A percentile compares a stretch with the other conserved stretches of the same genome.
Evolutionary conservation across 441 rosid species (phyloP).

Genomic region (Arabidopsis lyrata): DNA sequence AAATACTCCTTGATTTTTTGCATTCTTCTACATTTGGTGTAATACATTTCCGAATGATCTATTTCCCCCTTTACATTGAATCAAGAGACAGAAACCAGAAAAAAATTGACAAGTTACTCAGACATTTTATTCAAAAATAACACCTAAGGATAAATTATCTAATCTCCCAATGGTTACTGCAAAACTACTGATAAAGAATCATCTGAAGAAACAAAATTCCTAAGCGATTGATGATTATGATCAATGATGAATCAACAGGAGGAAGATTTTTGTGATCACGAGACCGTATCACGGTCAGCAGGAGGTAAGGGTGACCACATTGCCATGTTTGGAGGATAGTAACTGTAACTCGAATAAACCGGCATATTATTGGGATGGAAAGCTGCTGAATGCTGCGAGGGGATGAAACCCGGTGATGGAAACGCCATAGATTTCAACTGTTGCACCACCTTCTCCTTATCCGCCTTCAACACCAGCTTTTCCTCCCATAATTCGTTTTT

Average conservation of each 20-base stretch:
- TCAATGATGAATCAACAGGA: too few relatives aligned
- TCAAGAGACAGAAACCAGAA: background rate
- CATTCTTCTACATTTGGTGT: background rate
- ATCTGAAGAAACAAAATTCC: conserved; percentile 23
- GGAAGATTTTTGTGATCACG: conserved; percentile 77
- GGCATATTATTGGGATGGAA: conserved; percentile 79
- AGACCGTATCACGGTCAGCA: conserved; percentile 64
- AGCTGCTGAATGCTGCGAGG: conserved; percentile 52
- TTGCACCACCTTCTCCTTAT: conserved; percentile 78
- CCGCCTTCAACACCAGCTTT: conserved; percentile 70
- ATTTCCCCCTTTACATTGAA: background rate
- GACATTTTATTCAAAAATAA: conserved; percentile 27
- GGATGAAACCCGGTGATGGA: conserved; percentile 67
- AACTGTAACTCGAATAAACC: conserved; percentile 72
- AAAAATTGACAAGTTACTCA: conserved; percentile 17
- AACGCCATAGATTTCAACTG: conserved; percentile 66
- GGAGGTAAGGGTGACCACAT: conserved; percentile 88
- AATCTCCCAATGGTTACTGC: conserved; percentile 14
- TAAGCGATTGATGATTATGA: conserved; percentile 33
- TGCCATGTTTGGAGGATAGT: conserved; percentile 55
- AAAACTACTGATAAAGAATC: conserved; percentile 30
- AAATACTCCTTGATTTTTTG: conserved; percentile 4
- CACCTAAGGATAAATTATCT: conserved; percentile 25
- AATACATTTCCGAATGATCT: background rate
- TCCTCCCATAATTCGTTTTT: conserved; percentile 91